phyloP scores from a whole-genome alignment of 257 asterid species.

The Solanum habrochaites region DNA sequence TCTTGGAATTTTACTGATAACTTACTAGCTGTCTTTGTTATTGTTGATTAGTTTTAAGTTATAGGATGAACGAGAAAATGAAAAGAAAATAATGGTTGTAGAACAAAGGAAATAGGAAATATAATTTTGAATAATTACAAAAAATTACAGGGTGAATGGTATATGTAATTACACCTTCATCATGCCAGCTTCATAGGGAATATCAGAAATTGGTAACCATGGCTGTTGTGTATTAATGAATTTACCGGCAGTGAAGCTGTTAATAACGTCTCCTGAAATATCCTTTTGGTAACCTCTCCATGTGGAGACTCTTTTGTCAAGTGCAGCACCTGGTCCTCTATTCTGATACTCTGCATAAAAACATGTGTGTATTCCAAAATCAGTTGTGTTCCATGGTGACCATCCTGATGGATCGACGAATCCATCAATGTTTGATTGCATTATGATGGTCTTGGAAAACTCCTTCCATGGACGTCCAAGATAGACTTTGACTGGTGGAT shows the following conservation, averaged over 20 bases:
- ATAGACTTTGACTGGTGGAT: constrained; percentile 7
- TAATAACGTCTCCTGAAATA: background rate
- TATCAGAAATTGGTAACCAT: constrained; percentile 12
- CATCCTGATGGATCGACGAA: constrained; percentile 34
- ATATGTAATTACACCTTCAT: background rate
- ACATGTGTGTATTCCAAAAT: background rate
- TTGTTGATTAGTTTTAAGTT: too few relatives aligned
- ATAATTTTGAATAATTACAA: too few relatives aligned
- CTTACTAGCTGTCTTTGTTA: too few relatives aligned
- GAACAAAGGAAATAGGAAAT: background rate
- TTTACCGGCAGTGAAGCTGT: constrained; percentile 6
- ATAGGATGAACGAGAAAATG: too few relatives aligned
- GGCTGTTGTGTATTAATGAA: background rate
- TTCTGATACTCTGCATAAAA: constrained; percentile 6
- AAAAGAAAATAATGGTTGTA: background rate
- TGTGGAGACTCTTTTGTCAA: background rate
- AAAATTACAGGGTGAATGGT: background rate
- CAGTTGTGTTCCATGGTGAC: constrained; percentile 44
- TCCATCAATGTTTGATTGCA: constrained; percentile 18
- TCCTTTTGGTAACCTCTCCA: constrained; percentile 29
- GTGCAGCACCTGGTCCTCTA: constrained; percentile 28
- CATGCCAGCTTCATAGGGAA: constrained; percentile 27
- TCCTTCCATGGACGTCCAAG: constrained; percentile 59
- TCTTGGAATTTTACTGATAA: too few relatives aligned
- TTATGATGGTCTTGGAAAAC: constrained; percentile 37